Evolutionary conservation across 768 basidiomycete genomes (phyloP).

Genomic region (Kwoniella bestiolae): DNA sequence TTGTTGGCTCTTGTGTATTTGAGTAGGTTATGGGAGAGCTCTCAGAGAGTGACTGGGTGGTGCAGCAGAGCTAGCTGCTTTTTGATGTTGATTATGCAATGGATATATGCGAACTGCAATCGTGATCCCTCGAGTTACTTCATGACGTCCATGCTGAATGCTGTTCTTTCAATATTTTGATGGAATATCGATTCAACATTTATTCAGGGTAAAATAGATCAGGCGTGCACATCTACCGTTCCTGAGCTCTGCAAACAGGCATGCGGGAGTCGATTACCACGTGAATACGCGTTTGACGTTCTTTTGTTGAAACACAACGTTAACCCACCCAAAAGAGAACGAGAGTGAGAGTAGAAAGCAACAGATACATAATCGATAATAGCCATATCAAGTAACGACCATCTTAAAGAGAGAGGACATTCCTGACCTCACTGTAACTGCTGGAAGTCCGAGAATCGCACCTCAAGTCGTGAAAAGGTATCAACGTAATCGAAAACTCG

Average conservation of each 20-base stretch:
- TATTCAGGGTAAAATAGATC: not conserved
- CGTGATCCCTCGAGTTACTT: too few species aligned
- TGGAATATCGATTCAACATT: conserved; percentile 12
- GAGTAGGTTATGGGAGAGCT: too few species aligned
- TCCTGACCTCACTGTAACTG: too few species aligned
- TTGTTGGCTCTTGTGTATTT: conserved; percentile 1
- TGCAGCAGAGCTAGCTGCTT: not conserved
- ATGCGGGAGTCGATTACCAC: not conserved
- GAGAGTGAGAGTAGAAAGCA: not conserved
- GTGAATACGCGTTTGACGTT: not conserved
- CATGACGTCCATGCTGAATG: not conserved
- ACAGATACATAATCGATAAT: not conserved
- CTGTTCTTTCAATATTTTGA: not conserved
- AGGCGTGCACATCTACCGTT: not conserved
- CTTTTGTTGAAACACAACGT: not conserved
- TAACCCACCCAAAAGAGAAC: not conserved
- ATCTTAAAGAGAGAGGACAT: not conserved
- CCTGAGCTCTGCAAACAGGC: not conserved
- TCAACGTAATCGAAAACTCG: too few species aligned
- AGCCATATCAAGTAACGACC: not conserved
- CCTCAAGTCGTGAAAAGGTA: too few species aligned
- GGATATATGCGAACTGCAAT: too few species aligned
- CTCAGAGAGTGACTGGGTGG: not conserved
- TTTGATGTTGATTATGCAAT: too few species aligned
- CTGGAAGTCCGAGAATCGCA: too few species aligned